Evolutionary conservation across 2,329 filamentous ascomycete genomes (phyloP).

Genomic region (Fusarium sp.): DNA sequence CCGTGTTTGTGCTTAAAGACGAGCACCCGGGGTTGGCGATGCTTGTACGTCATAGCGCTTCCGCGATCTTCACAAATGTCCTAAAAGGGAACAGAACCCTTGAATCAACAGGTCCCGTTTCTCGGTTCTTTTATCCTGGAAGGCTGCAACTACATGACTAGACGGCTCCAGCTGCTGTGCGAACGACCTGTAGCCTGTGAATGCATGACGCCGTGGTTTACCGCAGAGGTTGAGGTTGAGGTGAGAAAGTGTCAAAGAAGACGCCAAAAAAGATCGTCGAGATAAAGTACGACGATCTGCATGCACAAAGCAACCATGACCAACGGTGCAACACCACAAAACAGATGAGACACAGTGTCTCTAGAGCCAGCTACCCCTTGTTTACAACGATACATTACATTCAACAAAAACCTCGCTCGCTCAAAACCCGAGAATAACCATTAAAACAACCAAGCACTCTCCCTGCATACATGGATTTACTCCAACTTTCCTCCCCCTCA

Average conservation of each 20-base stretch:
- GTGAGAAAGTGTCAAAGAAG: neutral
- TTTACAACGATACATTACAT: neutral
- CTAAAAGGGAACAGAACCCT: conserved; percentile 26
- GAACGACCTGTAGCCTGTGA: conserved; percentile 5
- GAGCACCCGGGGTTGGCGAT: conserved; percentile 2
- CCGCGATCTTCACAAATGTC: conserved; percentile 25
- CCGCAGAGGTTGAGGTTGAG: conserved; percentile 2
- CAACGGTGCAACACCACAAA: neutral
- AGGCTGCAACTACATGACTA: conserved; percentile 19
- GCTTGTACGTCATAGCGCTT: conserved; percentile 22
- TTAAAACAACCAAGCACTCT: neutral
- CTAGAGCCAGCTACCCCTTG: neutral
- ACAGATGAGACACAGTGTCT: neutral
- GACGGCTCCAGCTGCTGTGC: neutral
- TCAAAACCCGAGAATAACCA: conserved; percentile 25
- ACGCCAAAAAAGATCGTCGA: neutral
- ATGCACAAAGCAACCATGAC: neutral
- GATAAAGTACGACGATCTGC: neutral
- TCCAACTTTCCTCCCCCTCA: conserved; percentile 26
- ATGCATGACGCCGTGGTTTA: conserved; percentile 15
- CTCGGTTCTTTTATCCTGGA: conserved; percentile 32
- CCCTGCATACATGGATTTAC: conserved; percentile 10
- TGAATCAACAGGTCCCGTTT: conserved; percentile 22
- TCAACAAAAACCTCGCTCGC: neutral
- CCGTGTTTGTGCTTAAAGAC: neutral